Conservation (phyloP, 169 alveolate genomes). For the Plasmodium relictum region DNA sequence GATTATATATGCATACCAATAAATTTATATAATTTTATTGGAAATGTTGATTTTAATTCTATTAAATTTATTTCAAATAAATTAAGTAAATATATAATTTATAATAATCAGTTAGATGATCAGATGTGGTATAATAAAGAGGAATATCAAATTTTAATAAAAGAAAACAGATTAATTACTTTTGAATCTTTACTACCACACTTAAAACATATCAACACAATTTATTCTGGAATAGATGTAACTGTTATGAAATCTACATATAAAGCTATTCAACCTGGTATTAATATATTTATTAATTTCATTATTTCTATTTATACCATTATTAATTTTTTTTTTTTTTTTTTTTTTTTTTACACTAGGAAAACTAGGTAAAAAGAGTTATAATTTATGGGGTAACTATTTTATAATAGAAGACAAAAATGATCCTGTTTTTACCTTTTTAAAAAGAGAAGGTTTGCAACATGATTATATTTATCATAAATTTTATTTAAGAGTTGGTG, state of each 20-base stretch:
- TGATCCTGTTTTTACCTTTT: slow-evolving; percentile 50
- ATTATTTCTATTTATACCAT: not conserved
- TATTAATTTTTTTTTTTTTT: not conserved
- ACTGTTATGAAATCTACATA: slow-evolving; percentile 75
- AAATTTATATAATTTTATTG: slow-evolving; percentile 54
- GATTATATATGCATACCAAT: slow-evolving; percentile 74
- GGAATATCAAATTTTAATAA: slow-evolving; percentile 36
- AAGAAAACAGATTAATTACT: slow-evolving; percentile 36
- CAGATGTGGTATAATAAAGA: slow-evolving; percentile 64
- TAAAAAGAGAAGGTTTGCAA: slow-evolving; percentile 71
- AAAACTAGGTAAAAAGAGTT: slow-evolving; percentile 42
- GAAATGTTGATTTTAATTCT: slow-evolving; percentile 47
- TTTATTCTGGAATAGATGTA: slow-evolving; percentile 69
- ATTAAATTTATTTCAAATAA: slow-evolving; percentile 41
- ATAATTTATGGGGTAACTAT: slow-evolving; percentile 66
- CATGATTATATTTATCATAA: slow-evolving; percentile 67
- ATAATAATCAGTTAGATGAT: slow-evolving; percentile 58
- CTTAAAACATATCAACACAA: slow-evolving; percentile 48
- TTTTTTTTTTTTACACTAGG: slow-evolving; percentile 10
- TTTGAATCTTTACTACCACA: slow-evolving; percentile 57
- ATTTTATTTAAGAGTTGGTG: slow-evolving; percentile 70
- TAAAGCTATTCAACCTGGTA: slow-evolving; percentile 73
- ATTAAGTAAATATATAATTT: slow-evolving; percentile 49
- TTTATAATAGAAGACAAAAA: slow-evolving; percentile 50
- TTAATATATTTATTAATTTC: not conserved